Conservation (phyloP, 208 protist species). For the Borovskyia barvae region DNA sequence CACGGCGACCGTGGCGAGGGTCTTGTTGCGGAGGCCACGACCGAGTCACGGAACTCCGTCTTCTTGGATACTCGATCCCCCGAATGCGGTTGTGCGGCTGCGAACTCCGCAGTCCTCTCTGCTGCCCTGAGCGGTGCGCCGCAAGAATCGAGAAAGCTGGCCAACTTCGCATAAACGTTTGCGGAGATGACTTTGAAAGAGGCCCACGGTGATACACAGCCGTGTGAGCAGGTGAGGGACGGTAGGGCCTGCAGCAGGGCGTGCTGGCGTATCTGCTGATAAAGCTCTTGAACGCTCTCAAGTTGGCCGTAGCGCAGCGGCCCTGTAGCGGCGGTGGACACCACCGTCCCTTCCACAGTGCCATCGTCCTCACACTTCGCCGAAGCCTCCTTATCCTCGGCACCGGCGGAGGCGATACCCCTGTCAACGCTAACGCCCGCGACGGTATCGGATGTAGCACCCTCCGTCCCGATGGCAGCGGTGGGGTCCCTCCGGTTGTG, state of each 20-base stretch:
- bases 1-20: constrained; percentile 7
- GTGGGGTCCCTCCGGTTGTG: constrained; percentile 18
- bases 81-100: background rate
- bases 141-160: constrained; percentile 17
- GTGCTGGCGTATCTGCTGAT: constrained; percentile 15
- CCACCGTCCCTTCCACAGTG: background rate
- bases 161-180: constrained; percentile 11
- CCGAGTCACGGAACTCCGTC: no score
- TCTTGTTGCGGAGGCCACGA: no score
- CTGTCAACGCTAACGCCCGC: background rate
- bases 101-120: background rate
- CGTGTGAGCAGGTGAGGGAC: constrained; percentile 39
- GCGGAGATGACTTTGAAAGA: constrained; percentile 51
- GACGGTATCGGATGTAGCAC: background rate
- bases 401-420: background rate
- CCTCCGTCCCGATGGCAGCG: background rate
- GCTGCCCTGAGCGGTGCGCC: constrained; percentile 4
- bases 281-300: constrained; percentile 5
- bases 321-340: background rate
- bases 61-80: background rate
- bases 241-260: constrained; percentile 20
- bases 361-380: background rate
- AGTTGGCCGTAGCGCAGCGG: constrained; percentile 12
- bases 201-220: constrained; percentile 42
- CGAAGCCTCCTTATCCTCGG: background rate